Conservation (phyloP, 176 grass and related monocot species). For the Microstegium vimineum region DNA sequence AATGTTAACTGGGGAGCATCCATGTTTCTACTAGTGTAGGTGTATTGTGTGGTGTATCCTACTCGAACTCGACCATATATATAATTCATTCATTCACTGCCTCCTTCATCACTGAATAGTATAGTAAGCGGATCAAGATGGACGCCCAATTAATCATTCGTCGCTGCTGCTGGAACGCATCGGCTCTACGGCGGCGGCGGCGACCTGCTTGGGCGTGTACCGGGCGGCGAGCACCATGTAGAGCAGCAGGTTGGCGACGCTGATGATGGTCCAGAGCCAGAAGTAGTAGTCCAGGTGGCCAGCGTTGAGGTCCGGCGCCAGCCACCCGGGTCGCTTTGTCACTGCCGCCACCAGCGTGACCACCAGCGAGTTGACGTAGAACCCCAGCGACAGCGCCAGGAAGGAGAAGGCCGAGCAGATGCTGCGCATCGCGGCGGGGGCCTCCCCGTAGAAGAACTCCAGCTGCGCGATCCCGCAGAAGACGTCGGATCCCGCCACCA, state of each 20-base stretch:
- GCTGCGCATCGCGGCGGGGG: constrained; percentile 67
- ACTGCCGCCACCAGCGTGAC: constrained; percentile 45
- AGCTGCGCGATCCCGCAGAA: constrained; percentile 74
- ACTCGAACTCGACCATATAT: neutral
- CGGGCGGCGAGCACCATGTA: constrained; percentile 32
- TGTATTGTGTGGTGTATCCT: neutral
- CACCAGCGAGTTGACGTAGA: constrained; percentile 68
- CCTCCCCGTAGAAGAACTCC: constrained; percentile 89
- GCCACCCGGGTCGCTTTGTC: constrained; percentile 41
- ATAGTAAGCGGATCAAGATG: neutral
- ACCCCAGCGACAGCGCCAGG: constrained; percentile 60
- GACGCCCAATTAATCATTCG: neutral
- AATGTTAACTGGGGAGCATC: neutral
- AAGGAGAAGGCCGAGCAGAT: constrained; percentile 73
- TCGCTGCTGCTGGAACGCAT: neutral
- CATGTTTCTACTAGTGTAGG: neutral
- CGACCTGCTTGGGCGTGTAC: constrained; percentile 52
- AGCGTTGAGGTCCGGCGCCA: constrained; percentile 38
- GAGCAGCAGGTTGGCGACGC: constrained; percentile 35
- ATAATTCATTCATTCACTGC: neutral
- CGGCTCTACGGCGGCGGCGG: neutral
- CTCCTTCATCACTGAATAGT: neutral
- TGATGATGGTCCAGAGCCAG: constrained; percentile 40
- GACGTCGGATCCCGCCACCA: constrained; percentile 62
- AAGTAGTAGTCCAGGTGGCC: constrained; percentile 63